Evolutionary conservation across 2,329 filamentous ascomycete species (phyloP).

Genomic region (Monilinia fructigena): DNA sequence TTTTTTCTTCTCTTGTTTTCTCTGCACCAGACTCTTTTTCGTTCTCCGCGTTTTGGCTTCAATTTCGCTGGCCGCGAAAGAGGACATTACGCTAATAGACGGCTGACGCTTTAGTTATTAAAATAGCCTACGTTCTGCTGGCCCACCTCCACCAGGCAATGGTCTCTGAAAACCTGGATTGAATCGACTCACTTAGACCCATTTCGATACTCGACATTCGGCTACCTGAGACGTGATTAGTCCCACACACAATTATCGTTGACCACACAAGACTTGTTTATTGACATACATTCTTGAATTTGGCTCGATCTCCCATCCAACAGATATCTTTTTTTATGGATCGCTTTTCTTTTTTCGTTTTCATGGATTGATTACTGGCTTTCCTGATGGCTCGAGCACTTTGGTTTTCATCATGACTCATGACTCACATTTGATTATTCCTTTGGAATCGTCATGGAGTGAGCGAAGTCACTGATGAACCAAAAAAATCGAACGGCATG

Average conservation of each 20-base stretch:
- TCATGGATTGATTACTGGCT: conserved; percentile 38
- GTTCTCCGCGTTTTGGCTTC: conserved; percentile 79
- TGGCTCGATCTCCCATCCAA: conserved; percentile 17
- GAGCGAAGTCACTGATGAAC: conserved; percentile 30
- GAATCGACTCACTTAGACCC: not conserved
- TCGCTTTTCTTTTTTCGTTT: conserved; percentile 35
- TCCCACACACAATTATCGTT: conserved; percentile 23
- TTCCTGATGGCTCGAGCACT: conserved; percentile 40
- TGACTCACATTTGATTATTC: conserved; percentile 28
- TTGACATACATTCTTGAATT: conserved; percentile 26
- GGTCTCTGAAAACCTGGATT: conserved; percentile 15
- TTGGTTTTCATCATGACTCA: conserved; percentile 36
- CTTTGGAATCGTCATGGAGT: not conserved
- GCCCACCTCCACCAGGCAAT: conserved; percentile 68
- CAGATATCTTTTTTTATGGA: conserved; percentile 35
- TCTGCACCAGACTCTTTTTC: conserved; percentile 45
- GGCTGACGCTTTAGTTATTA: conserved; percentile 81
- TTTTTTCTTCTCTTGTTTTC: not conserved
- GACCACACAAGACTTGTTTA: conserved; percentile 33
- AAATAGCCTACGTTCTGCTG: conserved; percentile 59
- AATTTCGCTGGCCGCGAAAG: conserved; percentile 70
- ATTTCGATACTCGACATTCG: conserved; percentile 14
- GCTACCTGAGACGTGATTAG: conserved; percentile 1
- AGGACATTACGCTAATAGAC: conserved; percentile 70
- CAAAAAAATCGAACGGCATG: conserved; percentile 41